A percentile compares a stretch with the other conserved stretches of the same genome.
Conservation (phyloP, 176 grass and related monocot species). For the Zoysia japonica region DNA sequence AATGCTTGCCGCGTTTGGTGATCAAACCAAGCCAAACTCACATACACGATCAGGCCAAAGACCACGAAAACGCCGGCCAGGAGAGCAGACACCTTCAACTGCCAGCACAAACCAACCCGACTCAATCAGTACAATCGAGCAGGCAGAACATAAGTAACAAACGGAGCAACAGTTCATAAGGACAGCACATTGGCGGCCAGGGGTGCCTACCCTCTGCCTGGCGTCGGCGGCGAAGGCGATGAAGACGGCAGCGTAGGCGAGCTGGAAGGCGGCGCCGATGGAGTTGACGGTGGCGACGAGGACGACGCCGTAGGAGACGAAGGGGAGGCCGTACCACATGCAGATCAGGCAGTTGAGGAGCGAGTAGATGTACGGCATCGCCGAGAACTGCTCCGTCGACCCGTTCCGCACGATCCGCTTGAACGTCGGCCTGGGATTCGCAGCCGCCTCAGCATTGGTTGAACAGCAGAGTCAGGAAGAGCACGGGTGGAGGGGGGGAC, state of each 20-base stretch:
- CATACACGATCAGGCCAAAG: constrained; percentile 60
- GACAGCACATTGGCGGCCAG: not conserved
- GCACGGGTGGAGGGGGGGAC: not conserved
- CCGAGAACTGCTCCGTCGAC: constrained; percentile 96
- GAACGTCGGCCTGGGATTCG: constrained; percentile 72
- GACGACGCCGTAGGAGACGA: constrained; percentile 82
- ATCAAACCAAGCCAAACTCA: constrained; percentile 63
- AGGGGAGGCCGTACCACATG: constrained; percentile 90
- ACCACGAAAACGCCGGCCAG: constrained; percentile 50
- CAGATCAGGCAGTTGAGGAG: constrained; percentile 94
- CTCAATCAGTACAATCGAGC: not conserved
- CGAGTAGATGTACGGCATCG: constrained; percentile 89
- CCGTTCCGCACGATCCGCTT: constrained; percentile 71
- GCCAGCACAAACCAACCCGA: constrained; percentile 14
- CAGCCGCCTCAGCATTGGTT: not conserved
- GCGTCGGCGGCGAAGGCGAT: constrained; percentile 62
- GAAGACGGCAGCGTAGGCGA: constrained; percentile 72
- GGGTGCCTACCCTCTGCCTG: constrained; percentile 50
- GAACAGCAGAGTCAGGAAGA: not conserved
- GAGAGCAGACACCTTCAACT: constrained; percentile 71
- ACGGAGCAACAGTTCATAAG: not conserved
- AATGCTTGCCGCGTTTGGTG: constrained; percentile 60
- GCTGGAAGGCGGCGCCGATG: constrained; percentile 81
- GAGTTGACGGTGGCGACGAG: constrained; percentile 83
- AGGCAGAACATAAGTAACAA: not conserved